Conservation (phyloP, 805 yeast species). For the Groenewaldozyma salmanticensis region DNA sequence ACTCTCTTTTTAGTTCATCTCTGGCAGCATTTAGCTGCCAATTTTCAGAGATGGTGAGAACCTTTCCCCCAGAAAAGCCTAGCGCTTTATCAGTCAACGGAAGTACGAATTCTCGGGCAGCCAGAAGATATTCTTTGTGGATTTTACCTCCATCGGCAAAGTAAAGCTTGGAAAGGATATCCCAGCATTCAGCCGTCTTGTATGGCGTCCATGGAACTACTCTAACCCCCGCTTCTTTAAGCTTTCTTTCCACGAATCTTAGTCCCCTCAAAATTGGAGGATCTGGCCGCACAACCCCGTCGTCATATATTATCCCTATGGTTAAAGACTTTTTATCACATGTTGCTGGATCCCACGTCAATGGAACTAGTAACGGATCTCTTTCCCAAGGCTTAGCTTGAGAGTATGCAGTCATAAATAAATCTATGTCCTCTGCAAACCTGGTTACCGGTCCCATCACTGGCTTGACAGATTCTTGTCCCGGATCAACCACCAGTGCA, state of each 20-base stretch:
- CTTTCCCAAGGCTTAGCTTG: conserved; percentile 12
- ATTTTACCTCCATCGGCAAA: conserved; percentile 54
- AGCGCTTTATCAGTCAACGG: neutral
- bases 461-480: conserved; percentile 56
- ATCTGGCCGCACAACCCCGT: conserved; percentile 37
- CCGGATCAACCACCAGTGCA: conserved; percentile 25
- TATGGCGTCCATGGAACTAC: conserved; percentile 20
- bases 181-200: conserved; percentile 18
- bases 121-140: conserved; percentile 7
- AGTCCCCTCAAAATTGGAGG: conserved; percentile 42
- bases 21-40: neutral
- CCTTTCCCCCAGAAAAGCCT: neutral
- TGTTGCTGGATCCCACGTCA: conserved; percentile 6
- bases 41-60: neutral
- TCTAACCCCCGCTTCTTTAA: conserved; percentile 11
- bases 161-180: conserved; percentile 30
- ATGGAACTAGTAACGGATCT: conserved; percentile 6
- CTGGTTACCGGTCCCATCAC: conserved; percentile 61
- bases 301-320: conserved; percentile 17
- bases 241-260: conserved; percentile 22
- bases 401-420: conserved; percentile 42
- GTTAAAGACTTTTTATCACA: conserved; percentile 2
- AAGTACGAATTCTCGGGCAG: neutral
- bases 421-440: conserved; percentile 52
- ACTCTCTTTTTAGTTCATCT: neutral